Base-by-base conservation (phyloP, 2,329 filamentous ascomycete genomes). In the Cladophialophora bantiana region DNA sequence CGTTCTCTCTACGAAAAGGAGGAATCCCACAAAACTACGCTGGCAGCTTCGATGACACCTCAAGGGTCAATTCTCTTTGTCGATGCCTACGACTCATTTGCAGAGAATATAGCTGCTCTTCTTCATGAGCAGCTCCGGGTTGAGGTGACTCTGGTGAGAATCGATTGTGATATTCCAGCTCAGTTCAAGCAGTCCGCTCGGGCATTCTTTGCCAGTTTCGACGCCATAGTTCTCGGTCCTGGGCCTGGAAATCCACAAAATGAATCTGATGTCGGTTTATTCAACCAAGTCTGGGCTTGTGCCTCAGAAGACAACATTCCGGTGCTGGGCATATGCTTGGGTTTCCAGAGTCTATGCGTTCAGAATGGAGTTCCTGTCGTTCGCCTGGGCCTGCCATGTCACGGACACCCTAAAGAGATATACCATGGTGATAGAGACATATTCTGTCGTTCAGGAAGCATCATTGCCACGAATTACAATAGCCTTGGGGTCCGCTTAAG, bases 21-120 rank as follows among this genome's bases (percentile, higher is more conserved):
- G 20, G 10, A 12, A 20, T 55, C 15, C 13, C 13, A 1, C 10
- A 5, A 5, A 35, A 3, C 6, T 45, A 15, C 26, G 32, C 13
- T 4, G 32, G 18, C 57, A 15, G 38, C 20, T 10, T 53, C 56
- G 34, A 68, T 64, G 62, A 68, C 59, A 42, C 15, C 56, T 18
- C 53, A 59, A 40, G 50, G 40, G 32, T 66, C 68, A 12, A 54
- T 98, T 69, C 87, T 98, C 70, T 97, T 96, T 80, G 84, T 99
- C 72, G 95, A 98, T 78, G 94, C 94, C 69, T 96, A 96, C 79
- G 95, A 99, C 81, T 97, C 94, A 50, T 99, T 97, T 80, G 92
- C 93, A 63, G 94, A 96, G 80, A 98, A 97, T 80, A 95, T 98
- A 74, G 88, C 96, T 61, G 89, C 91, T 5, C 86, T 97, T 38